Base-by-base conservation (phyloP, 768 basidiomycete species). In the Termitomyces sp. region DNA sequence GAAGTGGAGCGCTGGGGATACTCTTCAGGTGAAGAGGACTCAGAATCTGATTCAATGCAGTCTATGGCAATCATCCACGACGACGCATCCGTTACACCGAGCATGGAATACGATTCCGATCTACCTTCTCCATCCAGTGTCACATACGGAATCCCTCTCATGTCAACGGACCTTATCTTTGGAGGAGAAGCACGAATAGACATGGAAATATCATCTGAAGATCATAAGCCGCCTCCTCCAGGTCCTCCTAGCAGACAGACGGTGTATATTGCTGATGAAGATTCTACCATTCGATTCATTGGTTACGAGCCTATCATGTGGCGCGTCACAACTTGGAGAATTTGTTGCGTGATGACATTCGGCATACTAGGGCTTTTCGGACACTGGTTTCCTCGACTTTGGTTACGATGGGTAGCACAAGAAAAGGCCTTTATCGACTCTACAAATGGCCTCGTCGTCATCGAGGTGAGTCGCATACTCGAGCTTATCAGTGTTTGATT, bases 381-480 rank as follows among this genome's bases (percentile, higher is more conserved):
- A 3, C 86, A 94, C 63, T 99, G 97, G 97, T 85, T 97, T 60
- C 97, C 97, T 53, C 82, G 79, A 5, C 60, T 94, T 25, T 98
- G 97, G 97, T 81, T 98, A 48, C 83, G 83, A 27, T 95, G 88
- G 82, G 89, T 91, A 20, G 84, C 92, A 2, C 78, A 73, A 42
- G 91, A 95, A 68, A 91, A 82, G 50, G 88, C 89, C 20, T 99
- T 98, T 63, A 82, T 83, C 45, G 73, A 90, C 53, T 75, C 84
- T 9, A 68, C 71, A 33, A 71, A 83, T 60, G 91, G 90, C 4
- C 88, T 93, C 61, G 79, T 97, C 38, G 89, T 95, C 16, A 85
- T 96, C 35, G 94, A 99, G 83, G 95, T 97, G 60, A 56, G 87
- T 32, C 71, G 27, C 38, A 6, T 44, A 20, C 27, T 7, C 45